phyloP scores from a whole-genome alignment of 208 protist species.

The Wallacemonas collosoma region DNA sequence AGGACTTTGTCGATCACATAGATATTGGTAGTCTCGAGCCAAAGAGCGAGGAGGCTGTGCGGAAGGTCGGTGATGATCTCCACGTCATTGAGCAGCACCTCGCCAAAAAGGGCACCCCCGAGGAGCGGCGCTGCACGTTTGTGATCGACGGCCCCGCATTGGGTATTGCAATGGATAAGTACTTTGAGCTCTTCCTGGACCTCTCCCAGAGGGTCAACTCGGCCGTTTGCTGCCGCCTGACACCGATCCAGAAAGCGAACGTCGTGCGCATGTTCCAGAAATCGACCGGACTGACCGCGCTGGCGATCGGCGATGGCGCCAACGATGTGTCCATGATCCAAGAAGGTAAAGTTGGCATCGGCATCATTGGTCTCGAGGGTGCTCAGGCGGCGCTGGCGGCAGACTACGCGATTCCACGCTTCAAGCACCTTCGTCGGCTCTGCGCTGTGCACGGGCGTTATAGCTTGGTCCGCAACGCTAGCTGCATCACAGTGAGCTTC shows the following conservation, averaged over 20 bases:
- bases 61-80: constrained; percentile 68
- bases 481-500: constrained; percentile 95
- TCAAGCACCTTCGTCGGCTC: constrained; percentile 92
- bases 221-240: constrained; percentile 90
- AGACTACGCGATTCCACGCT: constrained; percentile 96
- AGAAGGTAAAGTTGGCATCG: constrained; percentile 94
- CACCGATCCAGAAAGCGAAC: constrained; percentile 89
- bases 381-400: constrained; percentile 93
- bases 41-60: constrained; percentile 37
- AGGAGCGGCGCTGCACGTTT: constrained; percentile 65
- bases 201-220: constrained; percentile 81
- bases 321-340: constrained; percentile 99
- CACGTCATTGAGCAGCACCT: constrained; percentile 64
- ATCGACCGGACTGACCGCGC: constrained; percentile 78
- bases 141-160: constrained; percentile 85
- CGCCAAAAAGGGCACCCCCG: constrained; percentile 36
- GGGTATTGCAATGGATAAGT: constrained; percentile 67
- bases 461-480: constrained; percentile 92
- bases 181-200: constrained; percentile 71
- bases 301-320: constrained; percentile 98
- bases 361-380: constrained; percentile 96
- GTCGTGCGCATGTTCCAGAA: constrained; percentile 92
- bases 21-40: constrained; percentile 69
- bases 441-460: constrained; percentile 96
- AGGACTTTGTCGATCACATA: constrained; percentile 85